Percentiles rank a stretch among this genome's conserved stretches.
phyloP scores from a whole-genome alignment of 768 basidiomycete genomes.

The Daedalea quercina region DNA sequence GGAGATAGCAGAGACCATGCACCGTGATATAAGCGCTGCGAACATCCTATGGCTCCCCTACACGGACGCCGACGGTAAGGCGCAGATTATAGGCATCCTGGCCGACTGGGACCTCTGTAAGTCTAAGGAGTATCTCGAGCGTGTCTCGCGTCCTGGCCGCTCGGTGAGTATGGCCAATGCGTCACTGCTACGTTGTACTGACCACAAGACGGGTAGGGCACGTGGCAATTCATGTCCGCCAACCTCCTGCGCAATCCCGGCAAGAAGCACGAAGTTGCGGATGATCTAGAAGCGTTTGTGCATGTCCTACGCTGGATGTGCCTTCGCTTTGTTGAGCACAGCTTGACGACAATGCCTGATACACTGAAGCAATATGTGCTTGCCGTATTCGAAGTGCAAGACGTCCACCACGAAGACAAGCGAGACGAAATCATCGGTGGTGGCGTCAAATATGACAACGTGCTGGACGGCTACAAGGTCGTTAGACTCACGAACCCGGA shows the following conservation, averaged over 20 bases:
- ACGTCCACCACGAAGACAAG: no score
- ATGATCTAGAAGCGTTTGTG: conserved; percentile 17
- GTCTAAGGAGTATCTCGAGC: neutral
- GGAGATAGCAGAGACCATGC: neutral
- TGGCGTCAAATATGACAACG: no score
- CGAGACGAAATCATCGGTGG: no score
- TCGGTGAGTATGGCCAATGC: neutral
- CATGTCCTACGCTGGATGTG: conserved; percentile 7
- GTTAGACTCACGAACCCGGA: no score
- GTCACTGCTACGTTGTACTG: neutral
- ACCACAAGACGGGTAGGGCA: conserved; percentile 8
- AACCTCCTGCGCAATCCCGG: conserved; percentile 1
- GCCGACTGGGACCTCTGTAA: conserved; percentile 7
- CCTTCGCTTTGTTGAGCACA: neutral
- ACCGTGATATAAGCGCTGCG: conserved; percentile 6
- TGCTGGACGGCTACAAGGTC: no score
- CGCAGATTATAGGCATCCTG: neutral
- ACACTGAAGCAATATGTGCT: no score
- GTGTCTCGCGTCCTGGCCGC: neutral
- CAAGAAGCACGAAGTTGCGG: conserved; percentile 3
- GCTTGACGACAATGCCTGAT: neutral
- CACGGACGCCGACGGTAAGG: neutral
- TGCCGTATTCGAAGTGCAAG: no score
- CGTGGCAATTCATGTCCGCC: conserved; percentile 16
- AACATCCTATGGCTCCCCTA: conserved; percentile 1